These are phyloP conservation scores for Leptographium galeiforme DNA, from an alignment of 2,329 filamentous ascomycete genomes.

Conservation along the genomic window DNA sequence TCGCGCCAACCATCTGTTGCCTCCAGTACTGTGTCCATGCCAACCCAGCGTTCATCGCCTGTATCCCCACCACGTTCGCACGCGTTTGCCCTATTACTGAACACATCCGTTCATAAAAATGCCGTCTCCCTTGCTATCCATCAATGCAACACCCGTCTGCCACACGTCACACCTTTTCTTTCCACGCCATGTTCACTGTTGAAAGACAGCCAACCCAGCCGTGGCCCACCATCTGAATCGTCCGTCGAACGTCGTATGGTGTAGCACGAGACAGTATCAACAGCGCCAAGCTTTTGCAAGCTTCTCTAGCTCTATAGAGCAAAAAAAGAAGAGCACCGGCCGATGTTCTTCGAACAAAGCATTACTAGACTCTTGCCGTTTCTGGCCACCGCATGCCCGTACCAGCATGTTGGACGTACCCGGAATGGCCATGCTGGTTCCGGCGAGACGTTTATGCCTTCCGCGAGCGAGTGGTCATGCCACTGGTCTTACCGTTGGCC, in stretches of 20 bases:
- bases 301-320: no score
- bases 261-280: no score
- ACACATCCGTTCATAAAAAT: not conserved
- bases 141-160: not conserved
- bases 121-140: not conserved
- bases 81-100: not conserved
- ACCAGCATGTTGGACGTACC: not conserved
- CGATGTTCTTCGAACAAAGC: no score
- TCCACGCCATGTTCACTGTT: not conserved
- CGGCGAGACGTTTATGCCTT: slow-evolving; percentile 41
- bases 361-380: no score
- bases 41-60: not conserved
- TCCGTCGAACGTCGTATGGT: not conserved
- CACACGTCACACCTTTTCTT: not conserved
- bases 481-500: slow-evolving; percentile 36
- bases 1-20: slow-evolving; percentile 1
- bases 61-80: not conserved
- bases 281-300: no score
- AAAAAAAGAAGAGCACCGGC: no score
- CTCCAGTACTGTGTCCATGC: not conserved
- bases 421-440: not conserved
- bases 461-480: slow-evolving; percentile 46
- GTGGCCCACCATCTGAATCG: not conserved
- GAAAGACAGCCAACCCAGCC: not conserved
- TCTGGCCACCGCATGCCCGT: not conserved